phyloP scores from a whole-genome alignment of 768 basidiomycete species.

The Russula foetens region DNA sequence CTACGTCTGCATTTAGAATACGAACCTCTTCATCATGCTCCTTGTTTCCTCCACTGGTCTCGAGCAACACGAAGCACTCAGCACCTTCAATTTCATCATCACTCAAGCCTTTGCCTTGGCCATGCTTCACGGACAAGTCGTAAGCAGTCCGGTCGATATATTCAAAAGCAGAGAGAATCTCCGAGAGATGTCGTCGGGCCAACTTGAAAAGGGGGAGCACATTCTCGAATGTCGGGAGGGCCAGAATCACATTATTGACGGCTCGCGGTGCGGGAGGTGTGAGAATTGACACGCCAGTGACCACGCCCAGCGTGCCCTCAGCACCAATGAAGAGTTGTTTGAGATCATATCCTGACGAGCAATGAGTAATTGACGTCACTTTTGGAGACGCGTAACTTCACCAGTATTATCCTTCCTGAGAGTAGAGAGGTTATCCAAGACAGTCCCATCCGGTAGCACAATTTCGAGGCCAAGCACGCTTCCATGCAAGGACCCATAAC shows the following conservation, averaged over 20 bases:
- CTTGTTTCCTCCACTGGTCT: conserved; percentile 87
- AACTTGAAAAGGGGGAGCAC: conserved; percentile 79
- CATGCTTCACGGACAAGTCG: conserved; percentile 75
- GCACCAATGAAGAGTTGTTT: conserved; percentile 98
- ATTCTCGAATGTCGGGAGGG: conserved; percentile 78
- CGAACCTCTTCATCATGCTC: conserved; percentile 90
- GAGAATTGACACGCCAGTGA: conserved; percentile 92
- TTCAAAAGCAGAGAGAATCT: conserved; percentile 96
- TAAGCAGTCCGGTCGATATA: conserved; percentile 87
- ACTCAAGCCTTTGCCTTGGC: conserved; percentile 68
- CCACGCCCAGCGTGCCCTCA: conserved; percentile 92
- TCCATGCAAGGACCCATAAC: conserved; percentile 94
- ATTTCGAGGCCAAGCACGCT: conserved; percentile 93
- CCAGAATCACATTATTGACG: conserved; percentile 87
- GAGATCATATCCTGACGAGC: conserved; percentile 69
- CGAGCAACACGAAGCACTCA: conserved; percentile 84
- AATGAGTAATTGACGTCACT: conserved; percentile 25
- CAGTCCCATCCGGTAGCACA: conserved; percentile 87
- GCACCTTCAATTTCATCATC: conserved; percentile 70
- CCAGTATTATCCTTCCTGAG: conserved; percentile 97
- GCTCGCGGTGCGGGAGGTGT: conserved; percentile 78
- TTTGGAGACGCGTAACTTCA: conserved; percentile 26
- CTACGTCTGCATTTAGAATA: conserved; percentile 6
- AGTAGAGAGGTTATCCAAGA: conserved; percentile 83
- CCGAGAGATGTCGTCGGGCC: conserved; percentile 76